Evolutionary conservation across 2,329 filamentous ascomycete species (phyloP).

Genomic region (Fusarium sulawesiense): DNA sequence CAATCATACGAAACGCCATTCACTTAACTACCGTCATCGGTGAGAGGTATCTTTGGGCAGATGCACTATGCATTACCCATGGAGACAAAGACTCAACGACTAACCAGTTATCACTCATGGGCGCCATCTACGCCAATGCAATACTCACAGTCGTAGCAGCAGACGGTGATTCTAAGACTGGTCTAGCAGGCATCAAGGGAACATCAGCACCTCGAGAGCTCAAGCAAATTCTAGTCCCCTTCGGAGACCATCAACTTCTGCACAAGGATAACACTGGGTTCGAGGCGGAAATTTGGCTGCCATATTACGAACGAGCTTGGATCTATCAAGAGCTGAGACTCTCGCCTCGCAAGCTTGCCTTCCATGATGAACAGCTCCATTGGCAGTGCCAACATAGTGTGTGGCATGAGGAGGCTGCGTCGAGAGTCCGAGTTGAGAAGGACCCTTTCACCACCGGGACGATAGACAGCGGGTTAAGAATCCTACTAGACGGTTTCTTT

Average conservation of each 20-base stretch:
- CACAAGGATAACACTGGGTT: neutral
- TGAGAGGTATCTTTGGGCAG: conserved; percentile 6
- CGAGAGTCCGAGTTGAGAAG: fast-evolving
- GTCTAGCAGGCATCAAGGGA: neutral
- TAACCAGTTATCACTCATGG: conserved; percentile 10
- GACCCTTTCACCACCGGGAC: fast-evolving
- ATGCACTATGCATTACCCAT: conserved; percentile 1
- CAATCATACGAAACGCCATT: conserved; percentile 5
- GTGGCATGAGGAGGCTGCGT: conserved; percentile 4
- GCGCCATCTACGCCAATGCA: conserved; percentile 7
- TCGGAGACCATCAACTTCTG: neutral
- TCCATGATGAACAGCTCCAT: neutral
- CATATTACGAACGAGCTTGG: conserved; percentile 22
- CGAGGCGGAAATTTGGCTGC: neutral
- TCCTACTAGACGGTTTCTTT: neutral
- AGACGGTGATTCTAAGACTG: neutral
- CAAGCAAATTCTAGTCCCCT: conserved; percentile 1
- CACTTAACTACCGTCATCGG: neutral
- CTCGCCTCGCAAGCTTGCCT: neutral
- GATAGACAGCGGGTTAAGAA: neutral
- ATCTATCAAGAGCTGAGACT: conserved; percentile 16
- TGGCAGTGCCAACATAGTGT: conserved; percentile 19
- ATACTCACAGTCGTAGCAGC: conserved; percentile 3
- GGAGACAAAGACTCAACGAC: fast-evolving
- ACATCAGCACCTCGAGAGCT: neutral